Evolutionary conservation across 148 eudicot genomes (phyloP), one percentile per base, ranked within the genome.

Genomic region (Spergularia marina): DNA sequence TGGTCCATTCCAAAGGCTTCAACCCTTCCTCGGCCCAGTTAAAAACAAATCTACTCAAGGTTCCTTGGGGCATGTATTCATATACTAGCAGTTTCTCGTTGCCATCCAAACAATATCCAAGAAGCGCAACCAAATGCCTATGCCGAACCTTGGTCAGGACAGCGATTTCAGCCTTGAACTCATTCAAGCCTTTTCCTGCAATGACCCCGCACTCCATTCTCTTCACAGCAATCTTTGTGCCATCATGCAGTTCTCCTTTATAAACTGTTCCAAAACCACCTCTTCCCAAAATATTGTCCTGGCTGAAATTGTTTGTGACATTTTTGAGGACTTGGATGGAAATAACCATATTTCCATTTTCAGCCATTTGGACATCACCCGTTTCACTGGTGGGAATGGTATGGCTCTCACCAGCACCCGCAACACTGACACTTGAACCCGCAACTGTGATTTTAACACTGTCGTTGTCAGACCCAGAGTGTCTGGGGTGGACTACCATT

Each of bases 51-150:
- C 89, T 83, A 76, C 91, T 91, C 17, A 94, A 82, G n/a, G 97
- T 87, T 62, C 98, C 98, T 81, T 94, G 94, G 40, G 98, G 98
- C 97, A 94, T 91, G 80, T 88, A 94, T 68, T 94, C 98, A 25
- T 88, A 94, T 1, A 94, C 98, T 36, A 94, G 90, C 25, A 91
- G 86, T 80, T 80, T 91, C 82, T 94, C 98, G 56, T 94, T 85
- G 64, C 97, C 97, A 71, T 91, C 98, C 71, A 94, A 82, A 86
- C 98, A 94, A 72, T 91, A 94, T 5, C 98, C 98, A 62, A 91
- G 89, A 81, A 94, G 94, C 0, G 92, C 89, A 21, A 94, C 98
- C 70, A 94, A 89, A 80, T 94, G 92, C 76, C 98, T 78, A 75
- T 94, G 98, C 14, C 97, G 77, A 77, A 94, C 97, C 86, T 94